Base-by-base conservation (phyloP, 768 basidiomycete species). In the Suillus subaureus region DNA sequence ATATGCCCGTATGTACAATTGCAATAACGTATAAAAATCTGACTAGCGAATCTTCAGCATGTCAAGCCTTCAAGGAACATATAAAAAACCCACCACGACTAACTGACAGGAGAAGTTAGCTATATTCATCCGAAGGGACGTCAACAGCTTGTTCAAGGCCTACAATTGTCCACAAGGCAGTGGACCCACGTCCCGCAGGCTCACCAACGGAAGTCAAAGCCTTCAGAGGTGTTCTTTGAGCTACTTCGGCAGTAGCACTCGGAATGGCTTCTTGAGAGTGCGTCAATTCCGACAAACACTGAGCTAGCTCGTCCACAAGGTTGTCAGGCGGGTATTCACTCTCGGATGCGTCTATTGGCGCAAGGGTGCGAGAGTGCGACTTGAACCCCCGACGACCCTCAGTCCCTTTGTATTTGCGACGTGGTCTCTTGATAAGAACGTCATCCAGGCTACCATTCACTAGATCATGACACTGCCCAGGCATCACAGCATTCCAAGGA, bases 401-500 rank as follows among this genome's bases (percentile, higher is more conserved):
- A 18, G 3, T n/a, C 33, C 13, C 55, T 26, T 23, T 18, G 16
- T 23, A 23, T 61, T 16, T 11, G 23, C n/a, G 52, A 62, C 11
- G 13, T 61, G 61, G 56, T 60, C 18, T 16, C 58, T 60, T 28
- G 26, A 60, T 60, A 42, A 60, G 26, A 42, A 60, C 26, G 6
- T 60, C 58, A 31, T 60, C 58, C 26, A 60, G 40, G 26, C 26
- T 42, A 12, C 40, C 28, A 60, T 21, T 40, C 4, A 39, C 39
- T 12, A 62, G 52, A 33, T 62, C 61, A 21, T 58, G 31, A 35
- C 4, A 6, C 26, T 56, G 42, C 16, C 65, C 49, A 21, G 74
- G 74, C 75, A 76, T 76, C 2, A 66, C 64, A 21, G 70, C 73
- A 65, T 77, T 80, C 70, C 78, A 80, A 5, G 79, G 79, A 42